Evolutionary conservation across 176 grass and related monocot species (phyloP), one percentile per base, ranked within the genome.

Genomic region (Oryza punctata): DNA sequence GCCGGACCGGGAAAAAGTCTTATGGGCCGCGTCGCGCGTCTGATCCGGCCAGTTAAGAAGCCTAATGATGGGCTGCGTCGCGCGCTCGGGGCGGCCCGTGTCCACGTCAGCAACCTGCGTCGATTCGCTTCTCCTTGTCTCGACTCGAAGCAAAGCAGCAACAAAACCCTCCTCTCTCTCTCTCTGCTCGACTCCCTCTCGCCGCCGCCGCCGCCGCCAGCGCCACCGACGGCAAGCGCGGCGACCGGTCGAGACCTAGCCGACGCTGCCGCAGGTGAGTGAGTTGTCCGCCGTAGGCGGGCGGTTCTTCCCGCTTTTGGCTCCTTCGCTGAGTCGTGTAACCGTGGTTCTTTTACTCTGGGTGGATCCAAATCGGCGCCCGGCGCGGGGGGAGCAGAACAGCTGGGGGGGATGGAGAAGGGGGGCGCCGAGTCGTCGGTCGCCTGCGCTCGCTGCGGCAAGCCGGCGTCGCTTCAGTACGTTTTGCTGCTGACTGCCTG

Each of bases 391-490:
- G 79, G 77, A 75, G 64, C 69, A 66, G 77, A 75, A 54, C 63
- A 66, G 60, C 69, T 45, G 26, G 40, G 32, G 32, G 66, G 92
- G 77, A 99, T 99, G 96, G 88, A 91, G 67, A 97, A 93, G 70
- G 89, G 37, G 28, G 73, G 73, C 44, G 11, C 85, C 16, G 96
- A 96, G 71, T 81, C 87, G 35, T 84, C 86, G 29, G 37, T 90
- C 41, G 72, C 81, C 65, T 99, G 93, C 84, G 89, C 75, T 83
- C 91, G 84, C 77, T 99, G 96, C 72, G 93, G 93, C 76, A 95
- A 98, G 84, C 96, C 96, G 19, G 96, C 93, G 45, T 63, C 45
- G 16, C 89, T 98, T 16, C 96, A 95, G 93, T 98, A 90, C 61
- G 88, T 72, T 45, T 32, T 69, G 23, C 63, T 43, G 29, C 57